Evolutionary conservation across 768 basidiomycete genomes (phyloP).

Genomic region (Termitomyces sp.): DNA sequence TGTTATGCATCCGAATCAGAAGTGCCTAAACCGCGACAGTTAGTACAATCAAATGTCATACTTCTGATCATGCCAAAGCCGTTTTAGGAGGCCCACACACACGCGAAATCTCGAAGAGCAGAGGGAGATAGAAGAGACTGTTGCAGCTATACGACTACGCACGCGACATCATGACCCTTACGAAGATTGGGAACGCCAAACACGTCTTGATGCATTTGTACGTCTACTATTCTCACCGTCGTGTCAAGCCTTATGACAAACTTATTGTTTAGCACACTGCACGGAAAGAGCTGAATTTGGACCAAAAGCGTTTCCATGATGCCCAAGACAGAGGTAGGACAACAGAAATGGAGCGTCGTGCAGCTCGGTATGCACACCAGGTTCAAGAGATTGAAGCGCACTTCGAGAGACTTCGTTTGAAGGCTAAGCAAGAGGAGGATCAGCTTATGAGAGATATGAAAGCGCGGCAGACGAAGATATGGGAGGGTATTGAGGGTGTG

Average conservation of each 20-base stretch:
- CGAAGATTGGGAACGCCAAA: constrained; percentile 51
- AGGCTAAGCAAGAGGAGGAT: constrained; percentile 41
- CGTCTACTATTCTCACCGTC: constrained; percentile 14
- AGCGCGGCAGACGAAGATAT: constrained; percentile 46
- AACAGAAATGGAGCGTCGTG: constrained; percentile 27
- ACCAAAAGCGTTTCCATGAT: constrained; percentile 26
- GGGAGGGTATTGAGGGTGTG: constrained; percentile 54
- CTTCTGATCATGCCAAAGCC: constrained; percentile 1
- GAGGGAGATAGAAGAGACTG: constrained; percentile 40
- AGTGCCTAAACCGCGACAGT: constrained; percentile 28
- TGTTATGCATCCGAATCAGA: constrained; percentile 39
- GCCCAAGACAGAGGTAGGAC: constrained; percentile 40
- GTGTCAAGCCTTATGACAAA: neutral
- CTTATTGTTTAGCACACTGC: constrained; percentile 33
- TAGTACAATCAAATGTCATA: constrained; percentile 8
- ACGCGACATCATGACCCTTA: constrained; percentile 50
- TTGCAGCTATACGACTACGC: constrained; percentile 45
- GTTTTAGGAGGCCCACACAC: constrained; percentile 19
- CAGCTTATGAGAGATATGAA: constrained; percentile 40
- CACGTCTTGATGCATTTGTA: constrained; percentile 47
- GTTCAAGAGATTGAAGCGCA: constrained; percentile 42
- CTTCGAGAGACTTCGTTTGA: constrained; percentile 36
- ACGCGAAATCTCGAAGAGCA: constrained; percentile 31
- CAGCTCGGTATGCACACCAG: constrained; percentile 41
- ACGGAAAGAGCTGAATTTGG: constrained; percentile 31